Percentiles rank a stretch among this genome's conserved stretches.
Evolutionary conservation across 2,329 filamentous ascomycete genomes (phyloP).

Genomic region (Allantophomopsis cytisporea): DNA sequence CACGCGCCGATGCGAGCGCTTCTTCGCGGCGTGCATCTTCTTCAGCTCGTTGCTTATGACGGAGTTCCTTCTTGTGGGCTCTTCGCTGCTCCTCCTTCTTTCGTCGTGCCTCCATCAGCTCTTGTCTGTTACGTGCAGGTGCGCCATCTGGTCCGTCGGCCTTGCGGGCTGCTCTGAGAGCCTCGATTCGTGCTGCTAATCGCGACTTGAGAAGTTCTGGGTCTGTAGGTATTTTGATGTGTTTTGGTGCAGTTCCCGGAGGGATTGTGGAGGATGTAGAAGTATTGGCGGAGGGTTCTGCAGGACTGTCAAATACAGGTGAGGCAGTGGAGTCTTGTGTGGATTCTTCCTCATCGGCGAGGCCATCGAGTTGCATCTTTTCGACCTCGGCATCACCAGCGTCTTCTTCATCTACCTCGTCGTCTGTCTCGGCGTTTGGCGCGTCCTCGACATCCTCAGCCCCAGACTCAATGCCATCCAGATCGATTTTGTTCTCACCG

Average conservation of each 20-base stretch:
- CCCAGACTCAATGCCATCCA: slow-evolving; percentile 8
- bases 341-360: slow-evolving; percentile 28
- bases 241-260: slow-evolving; percentile 47
- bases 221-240: slow-evolving; percentile 54
- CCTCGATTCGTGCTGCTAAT: slow-evolving; percentile 71
- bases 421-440: slow-evolving; percentile 11
- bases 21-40: slow-evolving; percentile 56
- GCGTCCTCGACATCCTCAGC: slow-evolving; percentile 13
- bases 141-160: slow-evolving; percentile 74
- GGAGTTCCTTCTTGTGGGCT: slow-evolving; percentile 76
- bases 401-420: slow-evolving; percentile 7
- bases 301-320: slow-evolving; percentile 43
- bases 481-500: slow-evolving; percentile 19
- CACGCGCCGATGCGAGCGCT: slow-evolving; percentile 42
- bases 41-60: slow-evolving; percentile 64
- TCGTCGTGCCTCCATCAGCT: slow-evolving; percentile 80
- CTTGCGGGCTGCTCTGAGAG: slow-evolving; percentile 73
- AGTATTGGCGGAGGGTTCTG: slow-evolving; percentile 43
- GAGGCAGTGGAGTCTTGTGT: slow-evolving; percentile 33
- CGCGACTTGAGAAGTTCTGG: slow-evolving; percentile 65
- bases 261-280: slow-evolving; percentile 56
- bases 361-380: slow-evolving; percentile 30
- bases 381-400: slow-evolving; percentile 20
- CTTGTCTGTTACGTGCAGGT: slow-evolving; percentile 73
- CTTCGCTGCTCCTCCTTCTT: slow-evolving; percentile 80